Base-by-base conservation (phyloP, 2,329 filamentous ascomycete genomes). In the Penicillium brevicompactum region DNA sequence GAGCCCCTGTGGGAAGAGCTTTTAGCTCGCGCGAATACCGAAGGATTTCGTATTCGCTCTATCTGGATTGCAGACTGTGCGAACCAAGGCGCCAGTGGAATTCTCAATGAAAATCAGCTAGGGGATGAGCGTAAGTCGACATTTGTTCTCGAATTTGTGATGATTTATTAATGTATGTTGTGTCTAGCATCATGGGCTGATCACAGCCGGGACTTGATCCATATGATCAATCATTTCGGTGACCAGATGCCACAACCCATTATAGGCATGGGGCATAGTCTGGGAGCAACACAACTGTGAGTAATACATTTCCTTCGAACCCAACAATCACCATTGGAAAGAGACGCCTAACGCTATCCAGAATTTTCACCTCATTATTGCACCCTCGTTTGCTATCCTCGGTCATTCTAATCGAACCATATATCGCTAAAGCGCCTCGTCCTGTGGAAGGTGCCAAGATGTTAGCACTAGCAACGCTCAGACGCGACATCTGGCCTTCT, bases 1-100 rank as follows among this genome's bases (percentile, higher is more conserved):
- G 91, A 96, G 67, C 88, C 92, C 0, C 76, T 95, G 0, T 95
- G 90, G 88, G 88, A 91, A 53, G 89, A 94, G 46, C 77, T 95
- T 2, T 78, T 87, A 60, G 71, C 78, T 30, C 74, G 78, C 32
- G 76, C 84, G 4, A 78, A 80, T 58, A 69, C 73, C 16, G 74
- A 78, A 30, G 83, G 83, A 34, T 82, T 92, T 61, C 79, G 81
- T 4, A 88, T 96, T 64, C 83, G 89, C 51, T 79, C 82, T 53
- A 90, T 96, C 64, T 94, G 88, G 88, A 91, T 94, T 56, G 86
- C 89, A 57, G 91, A 96, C 74, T 83, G 87, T 9, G 84, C 88
- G 22, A 86, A 90, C 68, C 90, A 95, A 76, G 91, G 90, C 21
- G 80, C 82, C 61, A 92, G 88, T 67, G 85, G 88, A 31, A 76